Percentiles rank a stretch among this genome's conserved stretches.
phyloP scores from a whole-genome alignment of 2,329 filamentous ascomycete species.

The Geosmithia morbida region DNA sequence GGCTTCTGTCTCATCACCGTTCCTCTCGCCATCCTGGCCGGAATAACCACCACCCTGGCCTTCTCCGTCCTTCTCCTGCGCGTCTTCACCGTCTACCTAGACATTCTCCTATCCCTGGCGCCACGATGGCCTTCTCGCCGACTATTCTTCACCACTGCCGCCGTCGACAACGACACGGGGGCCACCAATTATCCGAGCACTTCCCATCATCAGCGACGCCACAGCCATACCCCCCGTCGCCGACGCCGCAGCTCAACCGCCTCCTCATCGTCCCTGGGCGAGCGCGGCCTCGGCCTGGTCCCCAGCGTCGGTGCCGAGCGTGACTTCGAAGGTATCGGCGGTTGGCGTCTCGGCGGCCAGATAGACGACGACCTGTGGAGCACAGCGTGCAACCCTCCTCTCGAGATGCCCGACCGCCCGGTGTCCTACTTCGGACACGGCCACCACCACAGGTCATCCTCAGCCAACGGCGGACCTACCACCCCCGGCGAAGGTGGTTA shows the following conservation, averaged over 20 bases:
- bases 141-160: not conserved
- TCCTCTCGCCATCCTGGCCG: constrained; percentile 48
- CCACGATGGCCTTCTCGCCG: constrained; percentile 24
- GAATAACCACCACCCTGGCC: constrained; percentile 47
- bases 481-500: constrained; percentile 24
- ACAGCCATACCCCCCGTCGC: constrained; percentile 7
- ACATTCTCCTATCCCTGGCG: constrained; percentile 43
- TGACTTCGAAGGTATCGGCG: constrained; percentile 45
- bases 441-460: constrained; percentile 24
- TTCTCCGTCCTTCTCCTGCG: constrained; percentile 46
- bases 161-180: constrained; percentile 7
- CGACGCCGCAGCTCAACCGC: constrained; percentile 18
- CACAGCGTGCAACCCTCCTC: constrained; percentile 31
- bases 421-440: not conserved
- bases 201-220: constrained; percentile 6
- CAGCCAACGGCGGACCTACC: constrained; percentile 15
- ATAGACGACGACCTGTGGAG: constrained; percentile 33
- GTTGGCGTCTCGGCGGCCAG: constrained; percentile 28
- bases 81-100: constrained; percentile 46
- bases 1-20: constrained; percentile 47
- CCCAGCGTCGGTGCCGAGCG: constrained; percentile 35
- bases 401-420: constrained; percentile 30
- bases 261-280: constrained; percentile 17
- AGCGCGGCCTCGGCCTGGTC: constrained; percentile 23
- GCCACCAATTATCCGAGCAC: constrained; percentile 3